Evolutionary conservation across 192 early-diverging fungal species (phyloP), one percentile per base, ranked within the genome.

Genomic region (Thamnidium elegans): DNA sequence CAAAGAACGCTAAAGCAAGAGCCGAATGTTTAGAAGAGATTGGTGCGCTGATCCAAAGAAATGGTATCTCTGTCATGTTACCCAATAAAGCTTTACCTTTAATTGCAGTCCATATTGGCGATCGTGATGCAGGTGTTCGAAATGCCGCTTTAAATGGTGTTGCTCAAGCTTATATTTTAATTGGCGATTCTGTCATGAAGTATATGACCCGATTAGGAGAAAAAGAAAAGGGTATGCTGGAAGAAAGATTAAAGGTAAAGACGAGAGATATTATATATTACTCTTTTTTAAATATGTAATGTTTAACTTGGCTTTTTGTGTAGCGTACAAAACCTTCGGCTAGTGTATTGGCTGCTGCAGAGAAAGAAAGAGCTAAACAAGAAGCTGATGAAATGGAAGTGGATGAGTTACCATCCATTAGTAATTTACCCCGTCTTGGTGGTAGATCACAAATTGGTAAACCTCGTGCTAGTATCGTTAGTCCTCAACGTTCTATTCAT

Each of bases 21-120:
- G 85, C 85, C 2, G 94, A 96, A 70, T 89, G 90, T 32, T 76
- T 96, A 47, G 91, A 96, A 50, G 90, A 91, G 55, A 70, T 96
- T 3, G 85, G 81, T 8, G 78, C 74, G 10, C 63, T 96, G 26
- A 81, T 94, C 36, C 88, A 93, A 60, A 77, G 87, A 21, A 86
- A 86, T 63, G 86, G 89, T 13, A 67, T 89, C 53, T 74, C 59
- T 1, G 86, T 87, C 7, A 89, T 85, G 62, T 71, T 80, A 39
- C 86, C 92, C 13, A 69, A 81, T n/a, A 87, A 90, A 21, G 75
- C 81, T 0, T 67, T 96, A 7, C 92, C 92, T 0, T 39, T 89
- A 1, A 86, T 94, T 72, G 90, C 85, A 0, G 70, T 76, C 11
- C 87, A 90, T 50, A 86, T 96, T 42, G 81, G 81, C 7, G 94